Evolutionary conservation across 345 rosid species (phyloP), one percentile per base, ranked within the genome.

Genomic region (Sapria himalayana): DNA sequence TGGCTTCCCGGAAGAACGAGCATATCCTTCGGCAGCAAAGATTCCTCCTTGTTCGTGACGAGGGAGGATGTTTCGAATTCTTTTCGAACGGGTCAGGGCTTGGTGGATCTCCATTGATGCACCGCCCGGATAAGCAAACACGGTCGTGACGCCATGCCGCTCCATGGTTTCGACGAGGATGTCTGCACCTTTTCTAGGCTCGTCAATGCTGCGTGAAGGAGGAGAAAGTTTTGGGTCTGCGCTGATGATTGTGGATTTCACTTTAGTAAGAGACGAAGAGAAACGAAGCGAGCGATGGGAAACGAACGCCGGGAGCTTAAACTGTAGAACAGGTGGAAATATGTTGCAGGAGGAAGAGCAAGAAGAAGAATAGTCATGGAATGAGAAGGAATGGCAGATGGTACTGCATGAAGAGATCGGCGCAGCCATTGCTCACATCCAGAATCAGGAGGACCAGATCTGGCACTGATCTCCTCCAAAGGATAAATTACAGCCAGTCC

Each of bases 81-180:
- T 33, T 15, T 39, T 17, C n/a, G 98, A 76, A 41, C 93, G 95
- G 10, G 98, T 82, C 50, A 89, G 64, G n/a, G 92, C 92, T 49
- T 82, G 98, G 57, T 89, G 98, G 65, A 89, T 82, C 85, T 89
- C 98, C 94, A 82, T 8, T 8, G 98, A 82, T 2, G 98, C 94
- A 19, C 93, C 94, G 3, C 94, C 94, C 0, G 94, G 98, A 43
- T 86, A 86, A 3, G 94, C 94, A 55, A 86, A 86, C 11, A 86
- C 98, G 19, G 57, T 55, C 9, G 54, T 69, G 32, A 82, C 94
- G 17, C 98, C 93, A 48, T 76, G 63, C 2, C 94, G 79, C 47
- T 82, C 91, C 16, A 86, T 66, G 16, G 98, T 94, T 48, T 82
- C 98, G 4, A 86, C 91, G 22, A 86, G 80, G 65, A 86, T 73